These are phyloP conservation scores for Astragalus glycyphyllos DNA, from an alignment of 306 rosid genomes.

Conservation along the genomic window DNA sequence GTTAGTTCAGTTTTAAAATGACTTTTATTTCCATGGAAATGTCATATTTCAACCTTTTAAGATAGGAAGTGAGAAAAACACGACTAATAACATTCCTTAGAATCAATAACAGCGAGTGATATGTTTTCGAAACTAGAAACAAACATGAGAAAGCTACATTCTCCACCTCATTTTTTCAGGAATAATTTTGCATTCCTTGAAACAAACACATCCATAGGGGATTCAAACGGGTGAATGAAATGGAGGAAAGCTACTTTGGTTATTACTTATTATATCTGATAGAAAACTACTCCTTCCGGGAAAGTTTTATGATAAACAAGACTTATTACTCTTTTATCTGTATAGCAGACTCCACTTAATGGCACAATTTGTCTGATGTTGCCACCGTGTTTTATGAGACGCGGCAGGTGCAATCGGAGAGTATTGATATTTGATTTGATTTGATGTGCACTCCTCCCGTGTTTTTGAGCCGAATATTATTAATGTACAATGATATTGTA, in stretches of 20 bases:
- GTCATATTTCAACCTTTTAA: too few relatives aligned
- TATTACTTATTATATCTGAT: background rate
- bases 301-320: background rate
- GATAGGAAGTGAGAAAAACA: too few relatives aligned
- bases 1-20: too few relatives aligned
- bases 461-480: conserved; percentile 1
- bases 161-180: too few relatives aligned
- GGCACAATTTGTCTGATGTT: background rate
- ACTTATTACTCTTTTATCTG: background rate
- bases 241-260: background rate
- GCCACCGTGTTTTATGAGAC: background rate
- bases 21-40: too few relatives aligned
- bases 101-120: too few relatives aligned
- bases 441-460: background rate
- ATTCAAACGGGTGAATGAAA: background rate
- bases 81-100: too few relatives aligned
- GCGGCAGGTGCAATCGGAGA: conserved; percentile 6
- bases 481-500: conserved; percentile 2
- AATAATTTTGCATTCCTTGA: too few relatives aligned
- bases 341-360: background rate
- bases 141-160: too few relatives aligned
- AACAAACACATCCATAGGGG: too few relatives aligned
- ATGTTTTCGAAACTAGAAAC: too few relatives aligned
- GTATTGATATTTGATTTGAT: background rate
- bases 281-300: background rate